A percentile compares a stretch with the other conserved stretches of the same genome.
phyloP scores from a whole-genome alignment of 2,329 filamentous ascomycete species.

The Knufia fluminis region DNA sequence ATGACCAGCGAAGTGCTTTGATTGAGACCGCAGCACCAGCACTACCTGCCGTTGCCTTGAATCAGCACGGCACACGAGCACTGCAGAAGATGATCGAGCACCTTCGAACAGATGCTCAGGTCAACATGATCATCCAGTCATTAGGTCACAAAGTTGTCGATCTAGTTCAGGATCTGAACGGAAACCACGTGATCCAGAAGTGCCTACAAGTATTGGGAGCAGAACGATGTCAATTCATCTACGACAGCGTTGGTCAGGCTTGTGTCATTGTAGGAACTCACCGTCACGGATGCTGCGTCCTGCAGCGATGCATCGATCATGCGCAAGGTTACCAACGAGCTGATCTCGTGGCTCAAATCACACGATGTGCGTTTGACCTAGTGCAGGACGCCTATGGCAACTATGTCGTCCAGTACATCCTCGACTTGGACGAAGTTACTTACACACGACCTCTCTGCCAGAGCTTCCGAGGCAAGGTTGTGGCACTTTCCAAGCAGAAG shows the following conservation, averaged over 20 bases:
- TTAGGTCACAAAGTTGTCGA: constrained; percentile 78
- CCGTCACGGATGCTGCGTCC: constrained; percentile 92
- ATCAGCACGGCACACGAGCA: constrained; percentile 93
- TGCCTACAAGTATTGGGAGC: constrained; percentile 89
- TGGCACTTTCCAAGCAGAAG: constrained; percentile 80
- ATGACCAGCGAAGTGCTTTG: constrained; percentile 85
- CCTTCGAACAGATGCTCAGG: constrained; percentile 73
- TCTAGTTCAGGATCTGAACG: constrained; percentile 93
- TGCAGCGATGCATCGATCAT: constrained; percentile 97
- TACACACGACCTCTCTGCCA: constrained; percentile 85
- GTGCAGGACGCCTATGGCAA: constrained; percentile 98
- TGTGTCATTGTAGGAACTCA: constrained; percentile 92
- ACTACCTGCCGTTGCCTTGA: constrained; percentile 87
- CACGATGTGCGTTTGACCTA: constrained; percentile 72
- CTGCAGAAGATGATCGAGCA: constrained; percentile 99
- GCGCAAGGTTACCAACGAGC: constrained; percentile 82
- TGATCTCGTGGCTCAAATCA: constrained; percentile 79
- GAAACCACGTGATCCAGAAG: constrained; percentile 98
- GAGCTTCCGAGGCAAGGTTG: constrained; percentile 65
- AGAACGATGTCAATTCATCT: constrained; percentile 87
- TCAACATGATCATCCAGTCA: constrained; percentile 72
- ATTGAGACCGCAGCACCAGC: constrained; percentile 82
- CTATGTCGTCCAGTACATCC: constrained; percentile 97
- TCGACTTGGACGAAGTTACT: constrained; percentile 76
- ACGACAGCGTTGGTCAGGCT: constrained; percentile 78